Conservation (phyloP, 73 alveolate species). For the Urostyla sp. region DNA sequence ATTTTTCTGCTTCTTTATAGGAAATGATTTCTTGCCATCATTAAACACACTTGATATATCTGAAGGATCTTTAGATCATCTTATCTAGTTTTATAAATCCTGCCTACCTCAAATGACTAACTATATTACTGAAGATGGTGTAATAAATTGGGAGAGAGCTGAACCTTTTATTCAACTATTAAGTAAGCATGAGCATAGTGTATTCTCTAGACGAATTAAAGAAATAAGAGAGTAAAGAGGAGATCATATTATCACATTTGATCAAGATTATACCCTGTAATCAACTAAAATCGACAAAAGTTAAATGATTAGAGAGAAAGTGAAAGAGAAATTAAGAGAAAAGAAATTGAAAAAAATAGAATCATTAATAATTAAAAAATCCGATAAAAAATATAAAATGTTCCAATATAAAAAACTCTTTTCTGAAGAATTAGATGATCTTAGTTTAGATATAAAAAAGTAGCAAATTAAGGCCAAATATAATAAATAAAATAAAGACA, state of each 20-base stretch:
- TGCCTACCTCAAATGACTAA: slow-evolving; percentile 83
- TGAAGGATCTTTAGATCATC: slow-evolving; percentile 94
- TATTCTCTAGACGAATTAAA: slow-evolving; percentile 66
- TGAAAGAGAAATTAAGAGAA: slow-evolving; percentile 30
- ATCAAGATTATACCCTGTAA: slow-evolving; percentile 6
- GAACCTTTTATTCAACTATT: slow-evolving; percentile 76
- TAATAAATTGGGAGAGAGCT: slow-evolving; percentile 91
- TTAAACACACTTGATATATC: slow-evolving; percentile 92
- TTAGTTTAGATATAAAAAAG: slow-evolving; percentile 58
- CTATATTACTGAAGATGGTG: slow-evolving; percentile 94
- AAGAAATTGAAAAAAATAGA: slow-evolving; percentile 53
- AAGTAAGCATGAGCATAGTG: slow-evolving; percentile 81
- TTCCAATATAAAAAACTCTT: slow-evolving; percentile 39
- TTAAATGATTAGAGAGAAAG: slow-evolving; percentile 11
- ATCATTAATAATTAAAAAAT: slow-evolving; percentile 22
- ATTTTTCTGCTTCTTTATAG: slow-evolving; percentile 97
- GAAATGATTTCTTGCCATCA: slow-evolving; percentile 98
- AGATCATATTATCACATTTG: slow-evolving; percentile 13
- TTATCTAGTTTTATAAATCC: slow-evolving; percentile 90
- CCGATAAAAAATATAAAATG: slow-evolving; percentile 58
- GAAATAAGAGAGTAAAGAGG: background rate
- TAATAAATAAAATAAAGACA: background rate
- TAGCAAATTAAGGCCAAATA: slow-evolving; percentile 67
- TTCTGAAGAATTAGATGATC: slow-evolving; percentile 35
- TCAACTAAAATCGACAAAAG: background rate